Percentiles rank a stretch among this genome's conserved stretches.
Conservation (phyloP, 2,329 filamentous ascomycete species). For the Pseudopithomyces chartarum region DNA sequence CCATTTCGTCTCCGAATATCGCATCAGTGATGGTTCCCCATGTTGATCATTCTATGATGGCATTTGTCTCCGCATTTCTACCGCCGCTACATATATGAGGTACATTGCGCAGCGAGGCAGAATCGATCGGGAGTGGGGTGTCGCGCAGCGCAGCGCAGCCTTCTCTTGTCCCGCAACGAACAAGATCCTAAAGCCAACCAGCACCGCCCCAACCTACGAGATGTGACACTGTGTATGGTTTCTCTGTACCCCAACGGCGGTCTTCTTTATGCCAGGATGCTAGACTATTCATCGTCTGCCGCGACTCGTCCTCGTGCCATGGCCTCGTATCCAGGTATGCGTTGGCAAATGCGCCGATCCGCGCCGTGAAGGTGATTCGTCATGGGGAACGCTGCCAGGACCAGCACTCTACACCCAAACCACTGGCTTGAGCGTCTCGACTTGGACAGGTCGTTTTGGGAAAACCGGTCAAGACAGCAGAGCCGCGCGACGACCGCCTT, state of each 20-base stretch:
- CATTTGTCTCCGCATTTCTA: background rate
- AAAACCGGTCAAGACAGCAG: slow-evolving; percentile 40
- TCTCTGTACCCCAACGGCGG: background rate
- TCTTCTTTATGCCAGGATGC: background rate
- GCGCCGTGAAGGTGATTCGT: slow-evolving; percentile 9
- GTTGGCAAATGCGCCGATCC: slow-evolving; percentile 28
- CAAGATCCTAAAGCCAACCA: slow-evolving; percentile 16
- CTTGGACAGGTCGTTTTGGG: slow-evolving; percentile 18
- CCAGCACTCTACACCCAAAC: slow-evolving; percentile 26
- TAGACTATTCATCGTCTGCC: background rate
- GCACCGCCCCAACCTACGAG: slow-evolving; percentile 14
- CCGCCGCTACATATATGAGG: background rate
- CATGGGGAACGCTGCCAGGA: slow-evolving; percentile 19
- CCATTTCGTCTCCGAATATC: no score
- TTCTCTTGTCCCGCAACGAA: slow-evolving; percentile 3
- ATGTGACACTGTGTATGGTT: background rate
- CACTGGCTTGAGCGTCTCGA: slow-evolving; percentile 37
- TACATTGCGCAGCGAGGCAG: slow-evolving; percentile 31
- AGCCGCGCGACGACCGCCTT: slow-evolving; percentile 33
- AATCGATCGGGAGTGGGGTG: slow-evolving; percentile 28
- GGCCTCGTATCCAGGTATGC: slow-evolving; percentile 23
- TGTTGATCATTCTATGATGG: background rate
- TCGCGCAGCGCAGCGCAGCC: slow-evolving; percentile 3
- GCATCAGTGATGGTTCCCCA: no score
- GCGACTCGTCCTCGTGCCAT: background rate